A percentile compares a stretch with the other conserved stretches of the same genome.
Evolutionary conservation across 208 protist genomes (phyloP).

Genomic region (Naegleria lovaniensis): DNA sequence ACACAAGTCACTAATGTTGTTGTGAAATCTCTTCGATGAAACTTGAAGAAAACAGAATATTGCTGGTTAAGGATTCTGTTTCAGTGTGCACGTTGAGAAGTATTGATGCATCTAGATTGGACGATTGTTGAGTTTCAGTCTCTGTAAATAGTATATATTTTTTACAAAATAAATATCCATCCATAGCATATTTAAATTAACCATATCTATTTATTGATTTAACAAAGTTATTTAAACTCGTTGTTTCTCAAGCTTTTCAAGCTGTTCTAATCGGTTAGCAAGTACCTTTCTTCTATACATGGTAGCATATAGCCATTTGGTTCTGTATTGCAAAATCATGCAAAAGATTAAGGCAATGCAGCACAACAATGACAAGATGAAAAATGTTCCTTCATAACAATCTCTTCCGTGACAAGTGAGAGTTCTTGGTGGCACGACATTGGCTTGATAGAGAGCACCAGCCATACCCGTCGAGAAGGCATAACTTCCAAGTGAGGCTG

Average conservation of each 20-base stretch:
- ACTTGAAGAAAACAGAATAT: too few species aligned
- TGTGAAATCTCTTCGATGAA: too few species aligned
- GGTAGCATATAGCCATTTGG: neutral
- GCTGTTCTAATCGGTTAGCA: neutral
- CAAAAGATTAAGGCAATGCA: neutral
- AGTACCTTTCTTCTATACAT: neutral
- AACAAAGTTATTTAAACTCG: too few species aligned
- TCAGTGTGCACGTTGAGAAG: too few species aligned
- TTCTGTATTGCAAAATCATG: neutral
- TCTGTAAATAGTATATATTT: too few species aligned
- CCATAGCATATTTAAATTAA: too few species aligned
- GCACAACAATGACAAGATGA: neutral
- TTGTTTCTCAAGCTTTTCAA: neutral
- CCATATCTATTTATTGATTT: too few species aligned
- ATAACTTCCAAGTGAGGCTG: neutral
- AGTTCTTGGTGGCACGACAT: neutral
- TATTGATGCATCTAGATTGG: too few species aligned
- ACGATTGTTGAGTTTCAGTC: too few species aligned
- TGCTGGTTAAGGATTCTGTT: too few species aligned
- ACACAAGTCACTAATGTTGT: too few species aligned
- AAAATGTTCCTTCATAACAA: slow-evolving; percentile 3
- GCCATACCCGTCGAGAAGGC: neutral
- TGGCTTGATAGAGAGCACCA: neutral
- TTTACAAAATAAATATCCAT: too few species aligned
- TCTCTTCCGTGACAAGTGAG: neutral